These are phyloP conservation scores for Monilinia polystroma DNA, from an alignment of 2,329 filamentous ascomycete species.

Conservation along the genomic window DNA sequence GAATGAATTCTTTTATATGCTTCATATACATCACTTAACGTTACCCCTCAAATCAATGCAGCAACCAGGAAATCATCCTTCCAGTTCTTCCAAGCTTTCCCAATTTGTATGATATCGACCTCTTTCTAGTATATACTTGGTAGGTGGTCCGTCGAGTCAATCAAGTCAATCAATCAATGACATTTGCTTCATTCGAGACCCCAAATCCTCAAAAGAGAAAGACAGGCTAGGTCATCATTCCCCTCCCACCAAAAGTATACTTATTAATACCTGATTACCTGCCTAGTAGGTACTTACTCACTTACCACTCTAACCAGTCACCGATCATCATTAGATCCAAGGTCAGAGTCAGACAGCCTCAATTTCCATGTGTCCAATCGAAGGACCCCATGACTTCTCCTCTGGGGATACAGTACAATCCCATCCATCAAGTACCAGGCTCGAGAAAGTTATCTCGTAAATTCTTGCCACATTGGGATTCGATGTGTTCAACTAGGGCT, in stretches of 20 bases:
- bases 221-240: not conserved
- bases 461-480: slow-evolving; percentile 6
- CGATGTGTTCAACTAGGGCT: not conserved
- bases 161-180: not conserved
- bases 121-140: not conserved
- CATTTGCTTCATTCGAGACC: not conserved
- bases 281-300: not conserved
- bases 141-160: too few relatives aligned
- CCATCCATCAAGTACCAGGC: not conserved
- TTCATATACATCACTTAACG: not conserved
- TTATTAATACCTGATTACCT: too few relatives aligned
- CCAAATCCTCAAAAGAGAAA: not conserved
- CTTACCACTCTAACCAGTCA: not conserved
- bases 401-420: too few relatives aligned
- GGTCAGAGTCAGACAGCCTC: slow-evolving; percentile 20
- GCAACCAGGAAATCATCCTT: not conserved
- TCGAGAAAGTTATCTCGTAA: not conserved
- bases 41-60: not conserved
- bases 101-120: not conserved
- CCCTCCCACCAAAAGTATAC: not conserved
- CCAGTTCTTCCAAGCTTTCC: not conserved
- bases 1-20: not conserved
- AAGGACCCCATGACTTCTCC: slow-evolving; percentile 3
- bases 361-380: slow-evolving; percentile 10
- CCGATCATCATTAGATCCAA: not conserved